Evolutionary conservation across 2,329 filamentous ascomycete species (phyloP), one percentile per base, ranked within the genome.

Genomic region (Alternaria burnsii): DNA sequence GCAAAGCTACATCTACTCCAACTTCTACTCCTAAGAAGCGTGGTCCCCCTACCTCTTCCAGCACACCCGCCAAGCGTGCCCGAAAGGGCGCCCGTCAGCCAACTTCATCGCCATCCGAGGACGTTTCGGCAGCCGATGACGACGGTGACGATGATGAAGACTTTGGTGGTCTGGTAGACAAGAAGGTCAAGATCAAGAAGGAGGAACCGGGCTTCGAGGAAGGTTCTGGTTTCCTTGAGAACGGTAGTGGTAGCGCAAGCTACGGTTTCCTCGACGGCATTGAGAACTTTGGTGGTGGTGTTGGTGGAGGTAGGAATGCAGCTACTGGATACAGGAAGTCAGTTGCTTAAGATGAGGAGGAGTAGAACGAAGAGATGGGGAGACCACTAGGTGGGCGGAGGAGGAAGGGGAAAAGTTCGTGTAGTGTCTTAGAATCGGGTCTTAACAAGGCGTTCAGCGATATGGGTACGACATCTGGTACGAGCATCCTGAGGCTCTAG

Each of bases 1-100:
- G 11, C 16, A 40, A 41, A 7, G 3, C 41, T 1, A 6, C 41
- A 0, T 34, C 42, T 26, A 30, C 46, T n/a, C n/a, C 57, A 4
- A 6, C 32, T 0, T 48, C 46, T 3, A 72, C 71, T 1, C 71
- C 73, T 41, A 76, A 69, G 65, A 72, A 72, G 46, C 5, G 52
- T 1, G 41, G 44, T 0, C 30, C 51, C 0, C 42, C 48, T 8
- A 1, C 41, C 20, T 65, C 63, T 46, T 46, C 58, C 0, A 8
- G 30, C 12, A 57, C 55, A 4, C 67, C 67, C 0, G 52, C 67
- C 16, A 70, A 59, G 56, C 63, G 30, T 1, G 61, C 66, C 5
- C 61, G 47, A 44, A 74, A 71, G 43, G 47, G 20, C 12, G 62
- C 62, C 5, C 9, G 32, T 20, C 20, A 50, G 1, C 14, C 30